Evolutionary conservation across 345 rosid species (phyloP).

Genomic region (Populus deltoides): DNA sequence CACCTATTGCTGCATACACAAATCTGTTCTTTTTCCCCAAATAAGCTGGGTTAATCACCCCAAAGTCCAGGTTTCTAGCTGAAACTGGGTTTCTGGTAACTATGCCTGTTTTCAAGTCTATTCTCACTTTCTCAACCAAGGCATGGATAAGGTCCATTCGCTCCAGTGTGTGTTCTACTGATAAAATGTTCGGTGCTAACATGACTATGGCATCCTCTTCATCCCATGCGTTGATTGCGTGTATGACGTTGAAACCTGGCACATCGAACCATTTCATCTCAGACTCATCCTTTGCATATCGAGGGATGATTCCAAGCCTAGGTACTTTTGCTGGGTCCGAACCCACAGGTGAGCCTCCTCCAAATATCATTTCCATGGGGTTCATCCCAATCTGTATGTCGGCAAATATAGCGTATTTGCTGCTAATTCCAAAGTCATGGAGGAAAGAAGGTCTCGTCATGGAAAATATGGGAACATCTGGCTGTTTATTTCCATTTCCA

Average conservation of each 20-base stretch:
- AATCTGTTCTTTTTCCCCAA: constrained; percentile 37
- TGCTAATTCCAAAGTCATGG: constrained; percentile 60
- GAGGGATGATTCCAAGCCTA: constrained; percentile 47
- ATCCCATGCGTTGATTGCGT: constrained; percentile 60
- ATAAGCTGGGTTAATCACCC: constrained; percentile 39
- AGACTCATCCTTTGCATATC: constrained; percentile 45
- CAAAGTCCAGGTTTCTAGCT: constrained; percentile 53
- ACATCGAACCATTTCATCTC: constrained; percentile 56
- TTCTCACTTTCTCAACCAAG: too few species aligned
- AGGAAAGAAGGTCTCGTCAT: constrained; percentile 53
- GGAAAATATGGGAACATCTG: constrained; percentile 60
- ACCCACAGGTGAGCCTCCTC: constrained; percentile 48
- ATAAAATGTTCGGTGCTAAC: constrained; percentile 53
- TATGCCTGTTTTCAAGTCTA: constrained; percentile 18
- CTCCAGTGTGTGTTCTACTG: constrained; percentile 55
- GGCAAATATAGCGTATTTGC: constrained; percentile 49
- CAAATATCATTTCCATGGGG: constrained; percentile 51
- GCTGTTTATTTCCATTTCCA: constrained; percentile 41
- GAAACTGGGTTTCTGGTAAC: constrained; percentile 49
- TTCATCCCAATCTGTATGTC: constrained; percentile 65
- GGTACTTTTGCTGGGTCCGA: constrained; percentile 42
- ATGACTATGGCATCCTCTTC: constrained; percentile 9
- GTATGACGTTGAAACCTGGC: constrained; percentile 52
- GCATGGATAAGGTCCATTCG: constrained; percentile 53
- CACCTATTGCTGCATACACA: constrained; percentile 51